Evolutionary conservation across 176 grass and related monocot species (phyloP), one percentile per base, ranked within the genome.

Genomic region (Zoysia pacifica): DNA sequence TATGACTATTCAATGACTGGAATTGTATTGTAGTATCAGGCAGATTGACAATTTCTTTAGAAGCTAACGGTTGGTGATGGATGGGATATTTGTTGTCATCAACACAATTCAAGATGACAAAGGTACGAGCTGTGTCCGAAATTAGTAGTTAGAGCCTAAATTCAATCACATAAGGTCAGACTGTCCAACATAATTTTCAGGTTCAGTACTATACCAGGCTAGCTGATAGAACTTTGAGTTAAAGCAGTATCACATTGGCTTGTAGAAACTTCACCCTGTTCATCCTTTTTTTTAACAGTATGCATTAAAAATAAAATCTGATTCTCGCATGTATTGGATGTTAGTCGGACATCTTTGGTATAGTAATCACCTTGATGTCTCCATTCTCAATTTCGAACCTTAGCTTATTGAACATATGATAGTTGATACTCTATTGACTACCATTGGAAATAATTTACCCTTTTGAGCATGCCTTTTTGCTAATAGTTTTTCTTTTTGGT

Each of bases 1-100:
- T 89, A 86, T 82, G 62, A 58, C 73, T 52, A 78, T 74, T 77
- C 67, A 78, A 81, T 82, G 62, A 58, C 46, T 69, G 47, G 51
- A 82, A 74, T 8, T 82, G 87, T 90, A 90, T 90, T 53, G 81
- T 89, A 85, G 64, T 70, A 79, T 73, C 44, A 81, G 73, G 73
- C 81, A 85, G 69, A 89, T 86, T 84, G 70, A 82, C 65, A 72
- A 82, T 82, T 77, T 67, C 28, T 68, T 81, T 77, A 73, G 51
- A 79, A 90, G 79, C 74, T 63, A 73, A 86, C 37, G 71, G 79
- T 77, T 78, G 65, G 63, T 11, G 44, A 90, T 68, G 79, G 79
- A 86, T 86, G 68, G 60, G 64, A 40, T 86, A 60, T 69, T 69
- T 78, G 79, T 74, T 86, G 62, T 86, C 79, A 79, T 78, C 39